A percentile compares a stretch with the other conserved stretches of the same genome.
phyloP scores from a whole-genome alignment of 768 basidiomycete species.

The Lactarius sp. region DNA sequence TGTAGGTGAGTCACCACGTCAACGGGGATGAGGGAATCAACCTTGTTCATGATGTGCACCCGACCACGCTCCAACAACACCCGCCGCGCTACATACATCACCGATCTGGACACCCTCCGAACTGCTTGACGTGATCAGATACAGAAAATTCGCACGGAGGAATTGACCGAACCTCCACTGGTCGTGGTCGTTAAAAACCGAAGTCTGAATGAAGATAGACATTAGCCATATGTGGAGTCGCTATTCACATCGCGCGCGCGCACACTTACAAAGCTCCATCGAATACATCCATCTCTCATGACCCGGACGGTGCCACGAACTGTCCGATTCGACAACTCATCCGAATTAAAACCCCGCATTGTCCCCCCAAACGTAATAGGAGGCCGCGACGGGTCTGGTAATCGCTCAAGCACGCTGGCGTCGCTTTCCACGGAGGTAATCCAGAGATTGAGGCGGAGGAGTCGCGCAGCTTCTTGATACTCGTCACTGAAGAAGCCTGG shows the following conservation, averaged over 20 bases:
- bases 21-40: constrained; percentile 35
- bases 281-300: constrained; percentile 33
- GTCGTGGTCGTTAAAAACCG: constrained; percentile 47
- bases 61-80: constrained; percentile 66
- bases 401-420: constrained; percentile 13
- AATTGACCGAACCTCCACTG: constrained; percentile 52
- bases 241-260: background rate
- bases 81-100: constrained; percentile 56
- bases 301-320: constrained; percentile 36
- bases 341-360: constrained; percentile 29
- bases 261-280: constrained; percentile 49
- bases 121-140: constrained; percentile 34
- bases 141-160: background rate
- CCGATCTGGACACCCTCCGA: constrained; percentile 67
- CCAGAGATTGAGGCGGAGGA: constrained; percentile 52
- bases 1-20: constrained; percentile 6
- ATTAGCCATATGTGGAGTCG: background rate
- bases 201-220: constrained; percentile 37
- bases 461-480: constrained; percentile 61
- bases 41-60: constrained; percentile 49
- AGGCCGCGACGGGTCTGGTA: constrained; percentile 29
- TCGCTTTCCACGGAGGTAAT: constrained; percentile 36
- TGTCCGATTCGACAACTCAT: constrained; percentile 27
- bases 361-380: constrained; percentile 32
- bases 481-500: constrained; percentile 50